These are phyloP conservation scores for Amanita jacksonii DNA, from an alignment of 768 basidiomycete genomes.

Conservation along the genomic window DNA sequence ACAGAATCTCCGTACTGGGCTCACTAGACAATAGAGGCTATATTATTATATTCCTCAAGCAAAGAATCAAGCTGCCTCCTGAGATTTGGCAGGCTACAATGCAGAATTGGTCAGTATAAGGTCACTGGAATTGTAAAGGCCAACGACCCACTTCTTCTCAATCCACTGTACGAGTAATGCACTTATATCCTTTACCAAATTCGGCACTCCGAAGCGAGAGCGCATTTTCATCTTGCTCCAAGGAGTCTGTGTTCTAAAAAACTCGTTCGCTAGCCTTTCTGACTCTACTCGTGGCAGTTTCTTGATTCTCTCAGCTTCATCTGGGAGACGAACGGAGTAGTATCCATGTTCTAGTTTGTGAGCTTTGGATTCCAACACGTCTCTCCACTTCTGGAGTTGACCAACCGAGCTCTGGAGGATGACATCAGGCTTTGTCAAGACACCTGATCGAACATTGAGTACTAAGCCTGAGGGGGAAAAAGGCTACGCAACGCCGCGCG, in stretches of 20 bases:
- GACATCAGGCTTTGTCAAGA: slow-evolving; percentile 63
- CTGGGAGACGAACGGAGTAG: slow-evolving; percentile 56
- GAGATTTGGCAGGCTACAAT: too few relatives aligned
- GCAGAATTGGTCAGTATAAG: too few relatives aligned
- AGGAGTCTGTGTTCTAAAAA: slow-evolving; percentile 38
- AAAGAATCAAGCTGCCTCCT: too few relatives aligned
- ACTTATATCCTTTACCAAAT: slow-evolving; percentile 46
- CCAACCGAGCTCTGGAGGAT: slow-evolving; percentile 34
- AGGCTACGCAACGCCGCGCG: too few relatives aligned
- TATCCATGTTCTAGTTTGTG: slow-evolving; percentile 47
- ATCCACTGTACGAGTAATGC: slow-evolving; percentile 43
- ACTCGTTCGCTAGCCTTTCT: slow-evolving; percentile 28
- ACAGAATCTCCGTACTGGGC: slow-evolving; percentile 36
- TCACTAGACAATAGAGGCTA: slow-evolving; percentile 24
- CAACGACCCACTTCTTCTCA: slow-evolving; percentile 29
- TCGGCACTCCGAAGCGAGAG: slow-evolving; percentile 43
- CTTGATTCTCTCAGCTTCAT: slow-evolving; percentile 41
- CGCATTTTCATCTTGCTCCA: slow-evolving; percentile 40
- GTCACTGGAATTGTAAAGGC: slow-evolving; percentile 27
- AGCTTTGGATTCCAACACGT: slow-evolving; percentile 35
- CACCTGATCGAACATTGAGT: slow-evolving; percentile 27
- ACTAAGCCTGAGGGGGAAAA: not conserved
- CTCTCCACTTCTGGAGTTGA: slow-evolving; percentile 35
- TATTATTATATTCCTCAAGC: slow-evolving; percentile 6
- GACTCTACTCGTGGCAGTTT: slow-evolving; percentile 26